Base-by-base conservation (phyloP, 2,329 filamentous ascomycete genomes). In the Scedosporium minutisporum region DNA sequence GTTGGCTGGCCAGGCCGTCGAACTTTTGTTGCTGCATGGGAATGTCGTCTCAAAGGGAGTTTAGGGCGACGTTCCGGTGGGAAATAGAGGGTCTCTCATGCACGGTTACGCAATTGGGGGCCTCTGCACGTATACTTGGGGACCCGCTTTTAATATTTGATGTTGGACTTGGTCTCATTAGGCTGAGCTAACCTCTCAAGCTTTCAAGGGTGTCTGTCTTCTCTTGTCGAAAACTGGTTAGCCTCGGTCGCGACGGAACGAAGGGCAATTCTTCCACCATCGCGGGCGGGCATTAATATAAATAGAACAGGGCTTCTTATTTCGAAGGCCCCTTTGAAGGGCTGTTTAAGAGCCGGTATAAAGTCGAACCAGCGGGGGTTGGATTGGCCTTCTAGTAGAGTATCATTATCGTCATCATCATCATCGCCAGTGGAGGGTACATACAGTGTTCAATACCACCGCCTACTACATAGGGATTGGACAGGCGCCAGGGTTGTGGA, bases 1-100 rank as follows among this genome's bases (percentile, higher is more conserved):
- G 48, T 25, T 55, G 48, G 48, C 29, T 38, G 29, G 29, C 7
- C 1, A 9, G 29, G 29, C 21, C 18, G 48, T 53, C 59, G 59
- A 61, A 61, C 59, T 61, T 61, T 61, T 61, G 59, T 61, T 61
- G 42, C 59, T 61, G 59, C 59, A 61, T 46, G 59, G 23, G 42
- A 42, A 42, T 29, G 23, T 21, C 21, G 44, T n/a, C 59, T 48
- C 14, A 61, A 61, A 21, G 21, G 38, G 38, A 21, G n/a, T 46
- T 18, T 25, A 23, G 9, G 38, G 38, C 21, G 23, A 44, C 29
- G 25, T 61, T 61, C n/a, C 41, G 38, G 58, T 60, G 41, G 42
- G 44, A 42, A 21, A 48, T 38, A 48, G 44, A 61, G 58, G 38
- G 44, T 25, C 42, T 23, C 10, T 51, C 42, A 41, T 61, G 59